These are phyloP conservation scores for Vitis riparia DNA, from an alignment of 164 flowering plant species.

Conservation along the genomic window DNA sequence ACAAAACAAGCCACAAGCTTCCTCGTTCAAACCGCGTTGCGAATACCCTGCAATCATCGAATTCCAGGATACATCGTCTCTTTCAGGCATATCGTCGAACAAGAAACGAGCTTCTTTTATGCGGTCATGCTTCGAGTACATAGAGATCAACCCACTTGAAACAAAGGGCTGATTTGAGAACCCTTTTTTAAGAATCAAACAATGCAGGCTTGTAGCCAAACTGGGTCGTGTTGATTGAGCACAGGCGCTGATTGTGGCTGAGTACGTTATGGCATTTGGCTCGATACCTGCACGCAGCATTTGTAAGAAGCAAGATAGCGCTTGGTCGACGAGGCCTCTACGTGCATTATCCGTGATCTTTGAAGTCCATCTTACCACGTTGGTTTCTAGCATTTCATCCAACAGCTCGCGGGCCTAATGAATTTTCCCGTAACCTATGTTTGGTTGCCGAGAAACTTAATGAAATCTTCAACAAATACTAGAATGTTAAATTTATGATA, in stretches of 20 bases:
- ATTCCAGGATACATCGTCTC: constrained; percentile 25
- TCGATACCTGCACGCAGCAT: constrained; percentile 21
- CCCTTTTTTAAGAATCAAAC: constrained; percentile 27
- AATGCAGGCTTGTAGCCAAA: constrained; percentile 21
- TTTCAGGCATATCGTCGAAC: constrained; percentile 23
- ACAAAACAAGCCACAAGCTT: constrained; percentile 19
- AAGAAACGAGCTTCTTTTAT: constrained; percentile 17
- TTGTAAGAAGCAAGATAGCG: constrained; percentile 16
- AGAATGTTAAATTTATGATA: no score
- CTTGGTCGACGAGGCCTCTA: constrained; percentile 11
- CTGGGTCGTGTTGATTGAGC: constrained; percentile 4
- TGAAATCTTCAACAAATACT: no score
- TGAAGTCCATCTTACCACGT: constrained; percentile 22
- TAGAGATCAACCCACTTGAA: constrained; percentile 20
- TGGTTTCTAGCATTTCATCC: constrained; percentile 15
- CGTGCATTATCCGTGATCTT: constrained; percentile 16
- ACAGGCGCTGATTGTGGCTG: constrained; percentile 14
- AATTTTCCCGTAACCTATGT: background rate
- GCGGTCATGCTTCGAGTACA: constrained; percentile 17
- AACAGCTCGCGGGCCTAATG: background rate
- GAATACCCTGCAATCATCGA: constrained; percentile 27
- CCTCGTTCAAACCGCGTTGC: constrained; percentile 13
- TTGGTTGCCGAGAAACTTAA: no score
- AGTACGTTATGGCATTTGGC: constrained; percentile 25
- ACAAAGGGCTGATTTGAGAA: constrained; percentile 21